phyloP scores from a whole-genome alignment of 1,284 basidiomycete species.

The Marasmius oreades region DNA sequence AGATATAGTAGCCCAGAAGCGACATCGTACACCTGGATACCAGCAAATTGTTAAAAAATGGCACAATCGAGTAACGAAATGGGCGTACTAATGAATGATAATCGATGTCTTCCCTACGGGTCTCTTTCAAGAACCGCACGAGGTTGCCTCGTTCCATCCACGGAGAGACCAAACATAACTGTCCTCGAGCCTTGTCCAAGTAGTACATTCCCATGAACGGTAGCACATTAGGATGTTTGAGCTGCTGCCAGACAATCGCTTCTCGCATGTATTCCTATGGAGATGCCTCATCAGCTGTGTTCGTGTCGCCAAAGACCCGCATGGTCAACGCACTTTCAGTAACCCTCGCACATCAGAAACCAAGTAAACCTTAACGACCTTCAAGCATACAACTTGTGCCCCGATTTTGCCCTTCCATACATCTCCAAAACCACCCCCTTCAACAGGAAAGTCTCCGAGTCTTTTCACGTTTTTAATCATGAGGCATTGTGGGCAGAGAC shows the following conservation, averaged over 20 bases:
- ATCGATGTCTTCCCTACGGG: constrained; percentile 14
- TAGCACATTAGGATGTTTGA: neutral
- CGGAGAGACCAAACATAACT: constrained; percentile 16
- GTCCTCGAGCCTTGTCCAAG: neutral
- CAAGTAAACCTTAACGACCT: neutral
- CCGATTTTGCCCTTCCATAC: neutral
- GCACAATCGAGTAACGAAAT: neutral
- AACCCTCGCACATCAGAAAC: neutral
- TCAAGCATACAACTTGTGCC: neutral
- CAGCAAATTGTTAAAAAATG: neutral
- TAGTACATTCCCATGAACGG: neutral
- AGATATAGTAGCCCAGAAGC: neutral
- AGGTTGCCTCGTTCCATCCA: constrained; percentile 35
- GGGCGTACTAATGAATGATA: constrained; percentile 20
- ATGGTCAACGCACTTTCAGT: neutral
- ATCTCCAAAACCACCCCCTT: constrained; percentile 5
- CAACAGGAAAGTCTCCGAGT: constrained; percentile 3
- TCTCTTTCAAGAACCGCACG: constrained; percentile 19
- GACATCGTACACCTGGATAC: neutral
- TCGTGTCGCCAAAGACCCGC: too few relatives aligned
- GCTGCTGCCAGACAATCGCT: neutral
- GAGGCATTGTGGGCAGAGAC: neutral
- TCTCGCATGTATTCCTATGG: neutral
- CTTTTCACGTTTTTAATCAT: neutral
- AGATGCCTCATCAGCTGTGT: too few relatives aligned